These are phyloP conservation scores for Aspergillus asperescens DNA, from an alignment of 495 filamentous ascomycete genomes.

Conservation along the genomic window DNA sequence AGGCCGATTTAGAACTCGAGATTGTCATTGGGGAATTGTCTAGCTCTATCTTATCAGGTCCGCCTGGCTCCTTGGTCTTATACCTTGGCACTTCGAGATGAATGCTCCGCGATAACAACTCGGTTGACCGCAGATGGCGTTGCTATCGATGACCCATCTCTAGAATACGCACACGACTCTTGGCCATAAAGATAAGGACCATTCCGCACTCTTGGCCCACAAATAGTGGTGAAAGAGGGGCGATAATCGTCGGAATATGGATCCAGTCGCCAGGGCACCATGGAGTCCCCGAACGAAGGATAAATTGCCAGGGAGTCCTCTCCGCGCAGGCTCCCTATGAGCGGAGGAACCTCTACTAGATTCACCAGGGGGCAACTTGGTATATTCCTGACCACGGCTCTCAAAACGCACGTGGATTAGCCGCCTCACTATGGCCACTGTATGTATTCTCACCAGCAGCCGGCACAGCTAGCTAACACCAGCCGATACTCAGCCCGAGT, in stretches of 20 bases:
- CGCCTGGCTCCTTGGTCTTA: not conserved
- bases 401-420: not conserved
- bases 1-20: not conserved
- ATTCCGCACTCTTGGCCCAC: slow-evolving; percentile 10
- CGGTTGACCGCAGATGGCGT: not conserved
- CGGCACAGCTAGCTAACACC: not conserved
- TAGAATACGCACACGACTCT: slow-evolving; percentile 8
- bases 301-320: slow-evolving; percentile 7
- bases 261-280: not conserved
- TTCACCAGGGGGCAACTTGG: not conserved
- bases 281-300: not conserved
- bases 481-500: slow-evolving; percentile 25
- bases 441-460: not conserved
- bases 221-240: slow-evolving; percentile 10
- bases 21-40: slow-evolving; percentile 2
- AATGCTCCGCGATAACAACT: slow-evolving; percentile 1
- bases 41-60: slow-evolving; percentile 13
- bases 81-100: slow-evolving; percentile 7
- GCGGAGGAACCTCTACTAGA: not conserved
- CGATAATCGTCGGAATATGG: not conserved
- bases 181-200: slow-evolving; percentile 13
- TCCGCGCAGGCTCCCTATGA: not conserved
- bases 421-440: slow-evolving; percentile 6
- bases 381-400: not conserved
- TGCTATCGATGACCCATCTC: not conserved